Percentiles rank a stretch among this genome's conserved stretches.
Conservation (phyloP, 139 green algal species). For the Volvox reticuliferus region DNA sequence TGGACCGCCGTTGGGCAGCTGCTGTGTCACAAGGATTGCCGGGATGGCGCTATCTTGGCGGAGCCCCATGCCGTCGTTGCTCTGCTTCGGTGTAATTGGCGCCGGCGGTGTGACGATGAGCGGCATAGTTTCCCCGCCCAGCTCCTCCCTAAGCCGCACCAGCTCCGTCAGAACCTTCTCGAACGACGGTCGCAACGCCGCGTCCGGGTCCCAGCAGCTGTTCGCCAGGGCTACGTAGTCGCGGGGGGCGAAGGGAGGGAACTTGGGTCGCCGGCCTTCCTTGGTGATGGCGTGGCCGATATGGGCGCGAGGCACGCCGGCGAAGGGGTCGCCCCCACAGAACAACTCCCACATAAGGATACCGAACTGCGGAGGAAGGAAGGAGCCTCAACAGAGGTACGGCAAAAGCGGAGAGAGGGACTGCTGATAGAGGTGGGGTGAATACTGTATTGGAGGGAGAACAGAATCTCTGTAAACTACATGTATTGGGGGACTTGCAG, state of each 20-base stretch:
- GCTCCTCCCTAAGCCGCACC: constrained; percentile 29
- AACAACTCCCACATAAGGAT: constrained; percentile 72
- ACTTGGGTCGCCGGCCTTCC: constrained; percentile 34
- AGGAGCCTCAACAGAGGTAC: neutral
- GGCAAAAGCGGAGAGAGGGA: neutral
- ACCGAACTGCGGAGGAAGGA: constrained; percentile 50
- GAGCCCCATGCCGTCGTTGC: no score
- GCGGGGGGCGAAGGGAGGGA: constrained; percentile 42
- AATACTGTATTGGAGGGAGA: no score
- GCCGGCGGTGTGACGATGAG: constrained; percentile 26
- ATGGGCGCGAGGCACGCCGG: constrained; percentile 50
- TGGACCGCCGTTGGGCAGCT: neutral
- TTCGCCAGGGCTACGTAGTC: constrained; percentile 35
- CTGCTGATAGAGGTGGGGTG: neutral
- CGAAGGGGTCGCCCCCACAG: constrained; percentile 29
- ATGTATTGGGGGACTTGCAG: no score
- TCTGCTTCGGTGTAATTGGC: neutral
- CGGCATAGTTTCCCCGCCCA: constrained; percentile 21
- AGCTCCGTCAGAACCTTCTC: constrained; percentile 49
- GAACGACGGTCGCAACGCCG: constrained; percentile 44
- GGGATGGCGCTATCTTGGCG: neutral
- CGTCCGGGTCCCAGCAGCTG: constrained; percentile 54
- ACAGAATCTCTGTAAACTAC: no score
- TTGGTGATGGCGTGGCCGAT: constrained; percentile 55
- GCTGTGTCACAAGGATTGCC: neutral